Evolutionary conservation across 768 basidiomycete species (phyloP), one percentile per base, ranked within the genome.

Genomic region (Roridomyces roridus): DNA sequence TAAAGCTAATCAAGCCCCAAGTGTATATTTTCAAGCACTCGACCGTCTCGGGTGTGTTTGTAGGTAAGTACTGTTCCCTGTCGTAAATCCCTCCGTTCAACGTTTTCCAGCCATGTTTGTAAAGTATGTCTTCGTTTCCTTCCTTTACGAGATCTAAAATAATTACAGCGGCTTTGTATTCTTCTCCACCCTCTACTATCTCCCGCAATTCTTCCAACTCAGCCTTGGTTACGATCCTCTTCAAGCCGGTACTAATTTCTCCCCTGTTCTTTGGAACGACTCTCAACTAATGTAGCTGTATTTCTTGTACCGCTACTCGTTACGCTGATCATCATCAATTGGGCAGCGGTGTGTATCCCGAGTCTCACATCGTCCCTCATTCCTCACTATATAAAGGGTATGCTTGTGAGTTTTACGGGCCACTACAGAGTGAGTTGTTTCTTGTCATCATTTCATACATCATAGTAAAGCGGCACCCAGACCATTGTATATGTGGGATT

Each of bases 151-250:
- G 15, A 34, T n/a, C 23, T 55, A 51, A 65, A 26, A 14, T 28
- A 44, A 18, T 29, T 51, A 21, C 54, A 87, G 85, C 45, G 85
- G 84, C 23, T 81, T 86, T 59, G 74, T 85, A 3, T 86, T 85
- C 68, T 85, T 81, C 69, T 86, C 83, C 17, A 80, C 86, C 9
- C 66, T 89, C 11, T 90, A 85, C 68, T 90, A 89, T 64, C 78
- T 92, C 0, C 89, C 91, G 2, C 85, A 88, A 60, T 91, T 84
- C 67, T 88, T 90, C 72, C 89, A 91, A 71, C 82, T 89, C 9
- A 87, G 83, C 4, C 71, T 86, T n/a, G 85, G 85, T 6, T 85
- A 82, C 57, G 80, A 83, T 8, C 85, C 91, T 0, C 83, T 90
- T 39, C 81, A 78, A 8, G 78, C 79, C 6, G 77, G 66, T 31